Evolutionary conservation across 208 protist genomes (phyloP), one percentile per base, ranked within the genome.

Genomic region (Wallacemonas collosoma): DNA sequence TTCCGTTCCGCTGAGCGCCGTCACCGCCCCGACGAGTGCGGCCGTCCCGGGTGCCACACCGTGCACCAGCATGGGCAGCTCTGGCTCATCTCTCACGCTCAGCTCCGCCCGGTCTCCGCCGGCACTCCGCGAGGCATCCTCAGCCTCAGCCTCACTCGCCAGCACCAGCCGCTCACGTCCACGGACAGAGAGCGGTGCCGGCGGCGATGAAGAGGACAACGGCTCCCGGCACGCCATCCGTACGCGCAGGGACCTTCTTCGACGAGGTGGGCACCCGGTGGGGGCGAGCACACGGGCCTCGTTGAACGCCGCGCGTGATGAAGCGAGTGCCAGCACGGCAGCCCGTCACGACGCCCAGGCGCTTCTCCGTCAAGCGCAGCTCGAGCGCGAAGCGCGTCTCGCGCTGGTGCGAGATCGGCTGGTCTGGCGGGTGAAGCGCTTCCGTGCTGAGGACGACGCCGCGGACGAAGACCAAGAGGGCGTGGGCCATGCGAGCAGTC

Each of bases 341-440:
- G 43, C n/a, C 12, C 60, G 60, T 3, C 60, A 65, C 7, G 60
- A 65, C 15, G 40, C 60, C 15, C 43, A 65, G 8, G 40, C 14
- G 8, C 41, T 51, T 8, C 38, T 65, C 4, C 60, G 2, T 9
- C 60, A 51, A 7, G 60, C 60, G 43, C 60, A 65, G 40, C 14
- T 26, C 14, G 40, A 65, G 43, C 60, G 60, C 3, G 60, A 65
- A 5, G 60, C 5, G 40, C 60, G 43, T 6, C 5, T 51, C 41
- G 60, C 60, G 39, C 60, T 38, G 5, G 14, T 50, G 41, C 60
- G 60, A 6, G 60, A 65, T 5, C 41, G 60, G 60, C 60, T 65
- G 7, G 12, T 51, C 3, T 65, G 60, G 60, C 3, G 7, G 6
- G 60, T 65, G 38, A 65, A 65, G 40, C 60, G 60, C 7, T 65